Evolutionary conservation across 1,139 yeast genomes (phyloP), one percentile per base, ranked within the genome.

Genomic region (Saccharomyces pastorianus): DNA sequence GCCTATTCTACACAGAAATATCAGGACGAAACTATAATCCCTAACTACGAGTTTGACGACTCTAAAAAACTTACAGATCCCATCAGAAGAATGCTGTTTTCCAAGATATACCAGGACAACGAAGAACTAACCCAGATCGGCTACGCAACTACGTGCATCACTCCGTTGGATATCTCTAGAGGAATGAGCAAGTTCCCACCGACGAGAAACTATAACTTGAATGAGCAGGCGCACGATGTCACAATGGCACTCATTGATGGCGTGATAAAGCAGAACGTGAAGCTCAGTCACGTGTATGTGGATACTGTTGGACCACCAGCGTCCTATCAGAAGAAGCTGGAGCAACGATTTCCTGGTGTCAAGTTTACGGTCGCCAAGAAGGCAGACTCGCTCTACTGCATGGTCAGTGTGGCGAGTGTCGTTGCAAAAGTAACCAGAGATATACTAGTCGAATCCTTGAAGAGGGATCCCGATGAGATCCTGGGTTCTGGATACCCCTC

Each of bases 261-360:
- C 11, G 84, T 88, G 0, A 53, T 88, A 3, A 79, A 77, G 28
- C 72, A 73, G 47, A 87, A 89, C 0, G 84, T 88, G 20, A 80
- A 82, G 48, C 69, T 93, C 2, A 76, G 74, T 25, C 88, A 87
- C 64, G 79, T 91, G 0, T 95, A 78, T 68, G 93, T 95, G 6
- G 99, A 95, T 66, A 95, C 99, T 0, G 99, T 95, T 38, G 99
- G 99, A 0, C 97, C 98, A 0, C 98, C 99, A 5, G 80, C 72
- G 0, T 75, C 85, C 46, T 95, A 95, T 67, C 96, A 88, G 64
- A 81, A 78, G 23, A 93, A 91, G 68, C 74, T 95, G 51, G 79
- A 81, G 57, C 70, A 71, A 28, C 71, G 80, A 53, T 95, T 95
- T 65, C 96, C 97, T 0, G 71, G 70, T 0, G 73, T 89, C 42